Evolutionary conservation across 805 yeast genomes (phyloP).

Genomic region (Myxozyma kluyveri): DNA sequence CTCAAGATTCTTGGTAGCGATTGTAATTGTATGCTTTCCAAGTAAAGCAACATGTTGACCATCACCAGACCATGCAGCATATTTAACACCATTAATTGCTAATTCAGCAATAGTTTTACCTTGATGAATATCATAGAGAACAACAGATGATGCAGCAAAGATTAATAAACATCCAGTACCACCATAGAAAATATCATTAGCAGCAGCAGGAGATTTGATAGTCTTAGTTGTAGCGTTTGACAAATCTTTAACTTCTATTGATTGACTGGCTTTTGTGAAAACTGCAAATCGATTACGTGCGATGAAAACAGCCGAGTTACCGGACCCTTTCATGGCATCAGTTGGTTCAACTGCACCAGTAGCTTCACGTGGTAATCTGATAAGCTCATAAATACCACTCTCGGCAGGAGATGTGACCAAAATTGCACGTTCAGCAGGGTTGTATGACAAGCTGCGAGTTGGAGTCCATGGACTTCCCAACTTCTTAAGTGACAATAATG

Average conservation of each 20-base stretch:
- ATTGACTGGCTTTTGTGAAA: conserved; percentile 59
- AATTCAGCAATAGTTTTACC: conserved; percentile 70
- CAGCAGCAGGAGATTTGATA: conserved; percentile 54
- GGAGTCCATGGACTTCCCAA: conserved; percentile 84
- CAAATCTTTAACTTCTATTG: conserved; percentile 80
- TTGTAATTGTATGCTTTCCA: conserved; percentile 87
- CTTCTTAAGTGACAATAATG: conserved; percentile 78
- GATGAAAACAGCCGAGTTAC: conserved; percentile 82
- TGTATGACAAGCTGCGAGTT: conserved; percentile 79
- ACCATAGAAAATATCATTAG: conserved; percentile 62
- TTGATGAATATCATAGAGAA: conserved; percentile 89
- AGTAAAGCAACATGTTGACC: conserved; percentile 83
- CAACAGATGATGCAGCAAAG: conserved; percentile 68
- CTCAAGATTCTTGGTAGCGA: conserved; percentile 77
- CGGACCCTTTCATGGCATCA: conserved; percentile 74
- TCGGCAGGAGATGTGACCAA: conserved; percentile 69
- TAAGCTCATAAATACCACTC: conserved; percentile 66
- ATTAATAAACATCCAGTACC: conserved; percentile 82
- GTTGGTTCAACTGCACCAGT: conserved; percentile 93
- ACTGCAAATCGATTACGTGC: conserved; percentile 93
- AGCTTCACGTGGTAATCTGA: conserved; percentile 76
- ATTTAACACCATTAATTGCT: conserved; percentile 74
- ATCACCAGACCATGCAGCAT: conserved; percentile 83
- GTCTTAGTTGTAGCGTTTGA: conserved; percentile 78
- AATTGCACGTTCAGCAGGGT: conserved; percentile 86